phyloP scores from a whole-genome alignment of 2,329 filamentous ascomycete genomes.

The Fusarium algeriense region DNA sequence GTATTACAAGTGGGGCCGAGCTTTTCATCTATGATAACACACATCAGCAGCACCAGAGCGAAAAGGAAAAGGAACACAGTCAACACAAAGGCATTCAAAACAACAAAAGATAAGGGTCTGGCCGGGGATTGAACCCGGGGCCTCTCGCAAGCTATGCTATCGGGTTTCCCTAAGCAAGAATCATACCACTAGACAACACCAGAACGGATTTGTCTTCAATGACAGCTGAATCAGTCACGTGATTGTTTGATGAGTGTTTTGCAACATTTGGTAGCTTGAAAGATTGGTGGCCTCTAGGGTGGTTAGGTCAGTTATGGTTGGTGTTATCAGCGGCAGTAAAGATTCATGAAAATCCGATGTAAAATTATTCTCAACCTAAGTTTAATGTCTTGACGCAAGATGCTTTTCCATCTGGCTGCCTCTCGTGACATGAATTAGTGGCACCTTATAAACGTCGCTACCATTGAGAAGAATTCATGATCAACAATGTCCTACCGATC shows the following conservation, averaged over 20 bases:
- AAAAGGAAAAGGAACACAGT: constrained; percentile 1
- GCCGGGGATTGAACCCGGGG: constrained; percentile 62
- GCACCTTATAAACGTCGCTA: too few relatives aligned
- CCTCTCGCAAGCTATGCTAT: constrained; percentile 56
- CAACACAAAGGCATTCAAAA: background rate
- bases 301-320: background rate
- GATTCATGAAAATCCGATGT: background rate
- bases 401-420: too few relatives aligned
- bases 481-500: background rate
- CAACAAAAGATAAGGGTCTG: constrained; percentile 50
- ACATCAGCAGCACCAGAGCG: background rate
- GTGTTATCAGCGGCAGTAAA: background rate
- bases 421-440: background rate
- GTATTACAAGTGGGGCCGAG: background rate
- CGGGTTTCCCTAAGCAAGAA: constrained; percentile 74
- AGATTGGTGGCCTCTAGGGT: background rate
- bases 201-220: constrained; percentile 52
- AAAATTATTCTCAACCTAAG: background rate
- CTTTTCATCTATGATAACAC: background rate
- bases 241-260: background rate
- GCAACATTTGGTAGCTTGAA: fast-evolving
- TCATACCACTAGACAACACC: constrained; percentile 73
- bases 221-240: constrained; percentile 46
- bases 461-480: background rate
- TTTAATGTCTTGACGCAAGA: too few relatives aligned